These are phyloP conservation scores for Fraxinus sp. DNA, from an alignment of 305 asterid species.

Conservation along the genomic window DNA sequence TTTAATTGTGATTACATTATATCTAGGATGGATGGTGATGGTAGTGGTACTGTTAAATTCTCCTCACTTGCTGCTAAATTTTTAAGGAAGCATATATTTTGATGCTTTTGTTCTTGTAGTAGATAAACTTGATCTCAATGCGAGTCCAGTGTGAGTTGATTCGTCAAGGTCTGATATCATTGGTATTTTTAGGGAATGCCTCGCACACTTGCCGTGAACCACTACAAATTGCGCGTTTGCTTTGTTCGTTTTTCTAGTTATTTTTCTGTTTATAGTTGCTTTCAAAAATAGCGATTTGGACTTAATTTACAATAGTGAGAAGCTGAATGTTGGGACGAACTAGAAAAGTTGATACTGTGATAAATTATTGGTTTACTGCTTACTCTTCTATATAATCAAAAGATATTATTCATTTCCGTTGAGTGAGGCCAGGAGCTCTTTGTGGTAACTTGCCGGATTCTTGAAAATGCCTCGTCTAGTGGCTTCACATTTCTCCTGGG, in stretches of 20 bases:
- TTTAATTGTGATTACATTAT: neutral
- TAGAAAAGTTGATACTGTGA: neutral
- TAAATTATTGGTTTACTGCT: slow-evolving; percentile 6
- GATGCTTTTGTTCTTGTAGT: neutral
- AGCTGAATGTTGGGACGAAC: neutral
- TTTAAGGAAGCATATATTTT: neutral
- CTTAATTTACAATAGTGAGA: neutral
- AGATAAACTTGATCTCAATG: neutral
- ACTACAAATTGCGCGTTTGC: neutral
- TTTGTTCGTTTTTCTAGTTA: neutral
- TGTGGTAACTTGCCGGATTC: neutral
- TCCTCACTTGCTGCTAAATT: neutral
- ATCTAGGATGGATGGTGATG: neutral
- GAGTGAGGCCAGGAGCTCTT: neutral
- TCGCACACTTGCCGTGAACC: neutral
- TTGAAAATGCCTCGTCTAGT: neutral
- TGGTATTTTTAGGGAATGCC: neutral
- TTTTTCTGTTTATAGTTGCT: neutral
- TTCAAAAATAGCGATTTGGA: neutral
- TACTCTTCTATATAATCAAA: slow-evolving; percentile 27
- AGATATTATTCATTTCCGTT: neutral
- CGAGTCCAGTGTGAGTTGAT: neutral
- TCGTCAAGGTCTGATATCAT: neutral
- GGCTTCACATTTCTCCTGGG: slow-evolving; percentile 85
- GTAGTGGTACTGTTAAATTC: neutral